Percentiles rank a stretch among this genome's conserved stretches.
Conservation (phyloP, 2,329 filamentous ascomycete species). For the Hypoxylon sp. region DNA sequence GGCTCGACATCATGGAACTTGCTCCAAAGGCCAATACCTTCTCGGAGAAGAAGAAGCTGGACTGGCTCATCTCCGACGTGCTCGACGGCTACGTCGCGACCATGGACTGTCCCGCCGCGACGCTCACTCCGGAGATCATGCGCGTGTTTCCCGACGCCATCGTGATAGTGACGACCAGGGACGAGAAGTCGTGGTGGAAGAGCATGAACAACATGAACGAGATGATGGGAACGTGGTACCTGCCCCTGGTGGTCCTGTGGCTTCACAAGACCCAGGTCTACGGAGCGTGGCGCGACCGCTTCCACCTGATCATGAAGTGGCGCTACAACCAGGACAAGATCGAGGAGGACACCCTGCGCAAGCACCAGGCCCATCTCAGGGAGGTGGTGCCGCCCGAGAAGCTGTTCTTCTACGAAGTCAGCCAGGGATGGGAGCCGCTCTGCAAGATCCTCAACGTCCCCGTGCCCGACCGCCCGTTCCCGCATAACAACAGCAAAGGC, state of each 20-base stretch:
- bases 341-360: slow-evolving; percentile 41
- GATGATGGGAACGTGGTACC: slow-evolving; percentile 47
- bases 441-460: slow-evolving; percentile 48
- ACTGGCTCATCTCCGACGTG: slow-evolving; percentile 48
- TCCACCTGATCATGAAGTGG: slow-evolving; percentile 44
- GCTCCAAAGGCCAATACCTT: slow-evolving; percentile 42
- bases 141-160: slow-evolving; percentile 58
- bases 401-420: slow-evolving; percentile 48
- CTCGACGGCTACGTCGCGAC: slow-evolving; percentile 49
- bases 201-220: slow-evolving; percentile 47
- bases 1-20: slow-evolving; percentile 48
- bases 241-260: slow-evolving; percentile 46
- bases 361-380: slow-evolving; percentile 45
- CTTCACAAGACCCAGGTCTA: slow-evolving; percentile 46
- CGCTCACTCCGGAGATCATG: slow-evolving; percentile 56
- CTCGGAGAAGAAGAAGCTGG: slow-evolving; percentile 46
- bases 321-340: slow-evolving; percentile 46
- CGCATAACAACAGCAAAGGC: slow-evolving; percentile 47
- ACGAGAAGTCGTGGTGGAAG: slow-evolving; percentile 50
- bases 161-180: slow-evolving; percentile 55
- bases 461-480: slow-evolving; percentile 46
- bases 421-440: slow-evolving; percentile 48
- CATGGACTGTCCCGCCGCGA: slow-evolving; percentile 53
- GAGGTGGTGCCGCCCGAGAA: slow-evolving; percentile 46
- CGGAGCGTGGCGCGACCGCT: slow-evolving; percentile 44